Base-by-base conservation (phyloP, 1,284 basidiomycete species). In the Pyrrhoderma lamaoense region DNA sequence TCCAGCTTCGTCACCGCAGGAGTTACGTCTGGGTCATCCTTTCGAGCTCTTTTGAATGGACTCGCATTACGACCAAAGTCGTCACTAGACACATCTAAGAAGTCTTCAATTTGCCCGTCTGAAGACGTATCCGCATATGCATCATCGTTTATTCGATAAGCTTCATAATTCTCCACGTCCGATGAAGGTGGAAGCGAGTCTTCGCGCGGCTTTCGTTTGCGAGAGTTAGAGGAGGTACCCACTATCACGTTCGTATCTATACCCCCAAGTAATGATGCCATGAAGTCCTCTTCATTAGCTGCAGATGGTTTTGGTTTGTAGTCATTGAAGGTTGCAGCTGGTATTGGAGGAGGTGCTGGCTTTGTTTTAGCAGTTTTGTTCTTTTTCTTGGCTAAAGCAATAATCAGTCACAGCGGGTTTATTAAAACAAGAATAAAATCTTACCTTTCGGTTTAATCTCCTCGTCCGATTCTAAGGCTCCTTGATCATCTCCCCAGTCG, bases 211-310 rank as follows among this genome's bases (percentile, higher is more conserved):
- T 89, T 91, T 31, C 89, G 80, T 64, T 91, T 91, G 43, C 80
- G 79, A 9, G 78, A 69, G 50, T 25, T 39, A 5, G 19, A 16
- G 16, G 23, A 58, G 9, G 69, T 61, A 60, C 61, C 64, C 48
- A 61, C 53, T 3, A 74, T 64, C 16, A 70, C 68, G 4, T 40
- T 40, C 9, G 66, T 65, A 56, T 89, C 86, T 65, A 92, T 77
- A 16, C 70, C 75, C 5, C 78, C 82, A 5, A 96, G 67, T 0
- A 97, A 67, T 16, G 75, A 77, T 0, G 79, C 77, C 88, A 97
- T 87, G 59, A 97, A 91, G 61, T 93, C 89, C 39, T 79, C 74
- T 64, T 94, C 93, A 61, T 91, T 80, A 48, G 83, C 82, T 8
- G 74, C 80, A 3, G 86, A 83, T 8, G 85, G 77, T 0, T 73